A percentile compares a stretch with the other conserved stretches of the same genome.
These are phyloP conservation scores for Stephanodiscus triporus DNA, from an alignment of 108 stramenopile genomes.

Conservation along the genomic window DNA sequence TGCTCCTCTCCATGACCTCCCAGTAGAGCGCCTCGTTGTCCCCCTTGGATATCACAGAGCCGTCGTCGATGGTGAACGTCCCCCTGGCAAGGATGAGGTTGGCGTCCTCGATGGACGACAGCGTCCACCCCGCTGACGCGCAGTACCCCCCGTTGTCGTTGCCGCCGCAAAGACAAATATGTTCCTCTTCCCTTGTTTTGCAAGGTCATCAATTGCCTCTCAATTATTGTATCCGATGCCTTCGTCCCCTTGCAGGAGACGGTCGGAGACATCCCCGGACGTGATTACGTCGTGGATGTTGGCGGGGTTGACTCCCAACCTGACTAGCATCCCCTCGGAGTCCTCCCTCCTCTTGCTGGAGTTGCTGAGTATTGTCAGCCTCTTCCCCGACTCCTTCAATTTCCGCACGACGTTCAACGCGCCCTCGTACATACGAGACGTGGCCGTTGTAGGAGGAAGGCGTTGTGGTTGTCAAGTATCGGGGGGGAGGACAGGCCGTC, in stretches of 20 bases:
- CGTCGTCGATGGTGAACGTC: constrained; percentile 71
- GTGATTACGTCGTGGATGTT: constrained; percentile 79
- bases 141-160: constrained; percentile 87
- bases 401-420: constrained; percentile 70
- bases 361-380: constrained; percentile 87
- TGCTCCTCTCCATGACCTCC: constrained; percentile 48
- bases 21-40: constrained; percentile 61
- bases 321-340: constrained; percentile 55
- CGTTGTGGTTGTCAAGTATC: constrained; percentile 71
- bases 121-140: constrained; percentile 70
- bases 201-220: constrained; percentile 16
- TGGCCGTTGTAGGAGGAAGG: constrained; percentile 87
- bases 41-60: constrained; percentile 46
- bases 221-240: constrained; percentile 33
- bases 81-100: constrained; percentile 89
- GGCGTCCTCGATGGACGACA: constrained; percentile 83
- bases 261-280: constrained; percentile 74
- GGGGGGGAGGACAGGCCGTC: constrained; percentile 33
- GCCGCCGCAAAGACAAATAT: constrained; percentile 89
- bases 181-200: constrained; percentile 20
- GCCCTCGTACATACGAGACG: constrained; percentile 77
- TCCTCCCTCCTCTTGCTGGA: constrained; percentile 76
- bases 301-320: constrained; percentile 65
- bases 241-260: constrained; percentile 32
- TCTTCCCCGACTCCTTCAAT: constrained; percentile 63